Conservation (phyloP, 768 basidiomycete species). For the Leccinellum rugosiceps region DNA sequence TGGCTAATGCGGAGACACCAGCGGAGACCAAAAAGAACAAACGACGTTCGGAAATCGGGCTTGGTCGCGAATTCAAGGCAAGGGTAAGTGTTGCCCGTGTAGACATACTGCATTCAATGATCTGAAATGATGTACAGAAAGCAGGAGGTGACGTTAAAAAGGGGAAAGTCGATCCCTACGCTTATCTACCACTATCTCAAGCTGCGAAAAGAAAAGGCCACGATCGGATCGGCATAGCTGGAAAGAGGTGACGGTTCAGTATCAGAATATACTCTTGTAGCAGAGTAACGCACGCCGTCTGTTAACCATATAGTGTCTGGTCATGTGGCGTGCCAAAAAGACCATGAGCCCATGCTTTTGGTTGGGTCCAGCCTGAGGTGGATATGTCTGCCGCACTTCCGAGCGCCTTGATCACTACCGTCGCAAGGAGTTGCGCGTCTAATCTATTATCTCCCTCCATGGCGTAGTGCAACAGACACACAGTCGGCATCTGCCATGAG, state of each 20-base stretch:
- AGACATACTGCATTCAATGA: constrained; percentile 3
- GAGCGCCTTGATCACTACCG: constrained; percentile 48
- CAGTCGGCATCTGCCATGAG: constrained; percentile 51
- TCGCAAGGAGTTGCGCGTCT: constrained; percentile 65
- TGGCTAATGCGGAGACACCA: constrained; percentile 65
- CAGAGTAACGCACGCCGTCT: not conserved
- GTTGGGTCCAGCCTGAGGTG: constrained; percentile 61
- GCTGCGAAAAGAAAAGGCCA: constrained; percentile 64
- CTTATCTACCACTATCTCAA: constrained; percentile 82
- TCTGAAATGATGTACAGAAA: constrained; percentile 50
- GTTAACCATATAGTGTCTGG: constrained; percentile 66
- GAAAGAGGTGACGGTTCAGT: constrained; percentile 49
- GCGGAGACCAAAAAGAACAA: constrained; percentile 44
- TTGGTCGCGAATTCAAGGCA: constrained; percentile 91
- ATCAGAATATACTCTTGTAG: constrained; percentile 1
- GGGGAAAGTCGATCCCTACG: constrained; percentile 86
- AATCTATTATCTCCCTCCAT: constrained; percentile 79
- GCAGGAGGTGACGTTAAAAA: constrained; percentile 94
- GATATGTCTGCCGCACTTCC: constrained; percentile 30
- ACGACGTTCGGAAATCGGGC: constrained; percentile 51
- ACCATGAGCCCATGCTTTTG: constrained; percentile 56
- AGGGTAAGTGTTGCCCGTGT: constrained; percentile 58
- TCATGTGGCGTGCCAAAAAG: constrained; percentile 75
- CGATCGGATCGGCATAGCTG: constrained; percentile 54
- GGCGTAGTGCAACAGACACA: constrained; percentile 67